Base-by-base conservation (phyloP, 139 green algal species). In the Ettlia oleoabundans region DNA sequence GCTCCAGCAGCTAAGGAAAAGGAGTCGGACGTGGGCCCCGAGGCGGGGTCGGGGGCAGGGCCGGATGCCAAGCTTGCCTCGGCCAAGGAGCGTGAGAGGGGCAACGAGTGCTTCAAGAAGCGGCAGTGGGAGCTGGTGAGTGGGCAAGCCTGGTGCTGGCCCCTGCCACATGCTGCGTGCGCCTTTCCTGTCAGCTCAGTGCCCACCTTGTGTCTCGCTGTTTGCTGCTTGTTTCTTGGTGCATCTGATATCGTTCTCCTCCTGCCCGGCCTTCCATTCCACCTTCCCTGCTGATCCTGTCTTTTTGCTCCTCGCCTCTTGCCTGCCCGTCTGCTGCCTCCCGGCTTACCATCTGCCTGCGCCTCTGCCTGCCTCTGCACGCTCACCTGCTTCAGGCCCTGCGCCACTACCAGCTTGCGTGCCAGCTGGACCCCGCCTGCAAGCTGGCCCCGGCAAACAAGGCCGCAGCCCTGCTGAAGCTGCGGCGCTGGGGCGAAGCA, bases 401-500 rank as follows among this genome's bases (percentile, higher is more conserved):
- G 63, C 42, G 24, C 6, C 63, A 74, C 42, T 82, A 82, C 43
- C 15, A 37, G 13, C 61, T 28, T 1, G 77, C 77, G 63, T 43
- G 26, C 1, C 21, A 51, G 37, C 51, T 78, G 66, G 67, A 69
- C 47, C 78, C 38, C 28, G 4, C 28, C 21, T 71, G 68, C 65
- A 58, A 55, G 51, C 28, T 68, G 51, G 47, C 78, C 5, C 35
- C 61, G n/a, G 33, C 42, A 40, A 82, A 82, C 64, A 19, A 51
- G 32, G 77, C 62, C 1, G 64, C 77, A 0, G 32, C 66, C 19
- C 78, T 84, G 65, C 78, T 84, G 7, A 76, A 84, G 78, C 78
- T 84, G 35, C 24, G 55, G 47, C 51, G 53, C 35, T 77, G 66
- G 66, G 42, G 33, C 13, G 78, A 68, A 2, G 78, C 78, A 1